phyloP scores from a whole-genome alignment of 2,329 filamentous ascomycete species.

The Fusarium avenaceum region DNA sequence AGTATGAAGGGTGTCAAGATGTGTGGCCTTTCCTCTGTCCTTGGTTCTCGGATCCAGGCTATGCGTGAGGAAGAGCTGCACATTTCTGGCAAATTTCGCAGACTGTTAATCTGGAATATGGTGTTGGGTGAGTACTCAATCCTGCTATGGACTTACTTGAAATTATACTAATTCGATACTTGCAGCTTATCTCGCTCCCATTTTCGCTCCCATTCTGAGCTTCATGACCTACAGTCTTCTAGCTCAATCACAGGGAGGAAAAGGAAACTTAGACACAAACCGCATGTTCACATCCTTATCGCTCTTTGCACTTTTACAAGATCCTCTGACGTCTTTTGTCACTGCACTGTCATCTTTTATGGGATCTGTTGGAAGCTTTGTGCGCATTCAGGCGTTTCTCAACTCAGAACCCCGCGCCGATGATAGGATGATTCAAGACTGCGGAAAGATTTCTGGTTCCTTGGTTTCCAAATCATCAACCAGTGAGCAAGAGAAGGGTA shows the following conservation, averaged over 20 bases:
- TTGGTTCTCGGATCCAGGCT: slow-evolving; percentile 29
- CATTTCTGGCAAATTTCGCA: slow-evolving; percentile 30
- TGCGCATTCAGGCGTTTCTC: slow-evolving; percentile 34
- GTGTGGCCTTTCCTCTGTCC: slow-evolving; percentile 45
- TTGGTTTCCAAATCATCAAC: not conserved
- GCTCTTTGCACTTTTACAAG: slow-evolving; percentile 26
- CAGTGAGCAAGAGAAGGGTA: slow-evolving; percentile 8
- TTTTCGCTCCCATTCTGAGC: slow-evolving; percentile 34
- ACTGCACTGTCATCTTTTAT: slow-evolving; percentile 29
- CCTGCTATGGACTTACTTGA: rapidly evolving
- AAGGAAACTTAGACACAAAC: slow-evolving; percentile 30
- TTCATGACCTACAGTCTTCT: slow-evolving; percentile 36
- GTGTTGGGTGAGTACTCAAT: slow-evolving; percentile 23
- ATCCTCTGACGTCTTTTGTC: slow-evolving; percentile 34
- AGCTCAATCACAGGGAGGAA: slow-evolving; percentile 15
- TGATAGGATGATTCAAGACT: not conserved
- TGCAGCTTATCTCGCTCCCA: slow-evolving; percentile 35
- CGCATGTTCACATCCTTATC: slow-evolving; percentile 40
- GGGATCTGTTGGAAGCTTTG: slow-evolving; percentile 36
- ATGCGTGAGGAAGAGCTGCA: slow-evolving; percentile 25
- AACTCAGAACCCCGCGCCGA: slow-evolving; percentile 22
- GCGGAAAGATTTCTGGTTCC: not conserved
- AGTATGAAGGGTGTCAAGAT: slow-evolving; percentile 54
- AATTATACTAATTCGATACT: not conserved
- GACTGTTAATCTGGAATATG: slow-evolving; percentile 41